phyloP scores from a whole-genome alignment of 1,284 basidiomycete species.

The Marasmius oreades region DNA sequence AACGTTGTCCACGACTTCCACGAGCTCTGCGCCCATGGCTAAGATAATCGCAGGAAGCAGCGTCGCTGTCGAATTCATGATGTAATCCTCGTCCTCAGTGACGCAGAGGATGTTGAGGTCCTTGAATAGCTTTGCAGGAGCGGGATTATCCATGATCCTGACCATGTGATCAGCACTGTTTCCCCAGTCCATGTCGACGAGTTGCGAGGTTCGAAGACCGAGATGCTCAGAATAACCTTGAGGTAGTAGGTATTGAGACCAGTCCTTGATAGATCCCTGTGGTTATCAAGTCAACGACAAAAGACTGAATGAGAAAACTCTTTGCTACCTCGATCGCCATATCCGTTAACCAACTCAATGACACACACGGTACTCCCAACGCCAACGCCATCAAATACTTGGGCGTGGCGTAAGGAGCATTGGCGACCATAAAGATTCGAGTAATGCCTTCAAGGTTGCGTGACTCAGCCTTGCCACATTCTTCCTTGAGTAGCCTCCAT shows the following conservation, averaged over 20 bases:
- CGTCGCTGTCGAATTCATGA: not conserved
- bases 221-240: constrained; percentile 61
- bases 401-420: constrained; percentile 61
- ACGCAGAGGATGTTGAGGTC: constrained; percentile 53
- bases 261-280: constrained; percentile 37
- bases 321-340: constrained; percentile 37
- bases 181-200: constrained; percentile 73
- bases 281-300: constrained; percentile 19
- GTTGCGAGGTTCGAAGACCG: constrained; percentile 57
- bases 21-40: constrained; percentile 68
- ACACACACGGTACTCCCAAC: constrained; percentile 83
- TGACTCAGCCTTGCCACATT: constrained; percentile 40
- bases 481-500: constrained; percentile 46
- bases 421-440: constrained; percentile 67
- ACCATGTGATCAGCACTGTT: constrained; percentile 46
- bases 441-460: constrained; percentile 35
- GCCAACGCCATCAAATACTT: constrained; percentile 83
- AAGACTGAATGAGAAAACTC: not conserved
- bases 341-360: constrained; percentile 55
- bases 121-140: constrained; percentile 54
- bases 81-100: constrained; percentile 46
- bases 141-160: constrained; percentile 52
- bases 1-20: constrained; percentile 35
- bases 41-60: constrained; percentile 46
- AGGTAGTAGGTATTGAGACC: constrained; percentile 63